Base-by-base conservation (phyloP, 345 rosid species). In the Citrus unshiu region DNA sequence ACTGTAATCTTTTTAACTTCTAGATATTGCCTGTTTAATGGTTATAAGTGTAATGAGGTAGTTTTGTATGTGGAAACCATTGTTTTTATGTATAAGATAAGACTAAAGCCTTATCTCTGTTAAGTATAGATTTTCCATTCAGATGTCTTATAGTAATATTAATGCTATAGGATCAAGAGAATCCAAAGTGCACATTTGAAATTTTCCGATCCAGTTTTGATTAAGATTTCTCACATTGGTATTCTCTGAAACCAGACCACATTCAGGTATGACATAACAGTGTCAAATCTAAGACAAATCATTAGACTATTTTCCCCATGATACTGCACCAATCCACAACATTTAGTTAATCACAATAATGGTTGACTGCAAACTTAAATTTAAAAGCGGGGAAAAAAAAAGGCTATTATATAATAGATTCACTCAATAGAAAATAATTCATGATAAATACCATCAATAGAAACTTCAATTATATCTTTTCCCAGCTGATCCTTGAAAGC, bases 391-490 rank as follows among this genome's bases (percentile, higher is more conserved):
- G 32, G 32, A 4, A 0, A 3, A 3, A 3, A 0, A 25, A 34
- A 59, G 68, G 27, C 34, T 59, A 29, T 58, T 39, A 30, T 29
- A 60, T 8, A 0, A 40, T 49, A 25, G 62, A 51, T 54, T 77
- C 57, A 30, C 27, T 24, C 37, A 73, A 59, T 51, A 37, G 30
- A 35, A 43, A 81, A 51, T n/a, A 57, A 37, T 29, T 34, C 60
- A n/a, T 27, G 29, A 78, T 54, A 76, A 86, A 62, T 83, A 92
- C 98, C 97, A 69, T 37, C 78, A 77, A 91, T 78, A 49, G 84
- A 79, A 78, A 91, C 98, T 84, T 94, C 97, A 84, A 94, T 74
- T 34, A 81, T 72, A 77, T 84, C 76, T 74, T 86, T 85, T 80
- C 79, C 86, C 27, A 77, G 49, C 69, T 84, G 86, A 79, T 82